These are phyloP conservation scores for Aspergillus spinulosporus DNA, from an alignment of 2,329 filamentous ascomycete genomes.

Conservation along the genomic window DNA sequence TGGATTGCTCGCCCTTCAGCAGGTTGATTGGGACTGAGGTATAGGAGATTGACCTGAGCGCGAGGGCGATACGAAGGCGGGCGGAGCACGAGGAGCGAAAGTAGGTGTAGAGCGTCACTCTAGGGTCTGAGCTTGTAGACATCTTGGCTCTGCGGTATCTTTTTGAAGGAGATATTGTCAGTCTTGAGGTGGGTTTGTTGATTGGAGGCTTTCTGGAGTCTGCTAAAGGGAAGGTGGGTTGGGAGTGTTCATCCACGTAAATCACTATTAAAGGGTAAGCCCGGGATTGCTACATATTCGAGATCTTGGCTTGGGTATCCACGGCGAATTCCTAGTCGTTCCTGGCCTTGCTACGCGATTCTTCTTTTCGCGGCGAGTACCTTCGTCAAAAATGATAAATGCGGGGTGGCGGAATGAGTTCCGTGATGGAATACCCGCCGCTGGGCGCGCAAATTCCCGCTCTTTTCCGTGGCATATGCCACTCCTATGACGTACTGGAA, in stretches of 20 bases:
- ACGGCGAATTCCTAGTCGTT: neutral
- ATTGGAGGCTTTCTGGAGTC: too few species aligned
- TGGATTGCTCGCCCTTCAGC: slow-evolving; percentile 54
- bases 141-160: neutral
- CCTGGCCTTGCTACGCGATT: neutral
- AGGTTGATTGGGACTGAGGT: slow-evolving; percentile 54
- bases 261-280: too few species aligned
- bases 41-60: slow-evolving; percentile 56
- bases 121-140: slow-evolving; percentile 23
- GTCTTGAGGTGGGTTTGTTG: neutral
- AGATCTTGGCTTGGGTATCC: neutral
- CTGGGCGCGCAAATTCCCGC: slow-evolving; percentile 22
- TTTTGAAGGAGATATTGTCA: neutral
- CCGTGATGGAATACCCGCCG: slow-evolving; percentile 19
- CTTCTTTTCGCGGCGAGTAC: too few species aligned
- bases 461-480: slow-evolving; percentile 18
- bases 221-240: too few species aligned
- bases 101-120: slow-evolving; percentile 56
- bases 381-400: neutral
- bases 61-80: slow-evolving; percentile 60
- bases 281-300: neutral
- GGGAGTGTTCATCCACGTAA: too few species aligned
- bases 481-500: neutral
- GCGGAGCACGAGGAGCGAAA: slow-evolving; percentile 64
- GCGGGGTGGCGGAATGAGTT: slow-evolving; percentile 20